Conservation (phyloP, 202 grass and related monocot species). For the Elaeis oleifera region DNA sequence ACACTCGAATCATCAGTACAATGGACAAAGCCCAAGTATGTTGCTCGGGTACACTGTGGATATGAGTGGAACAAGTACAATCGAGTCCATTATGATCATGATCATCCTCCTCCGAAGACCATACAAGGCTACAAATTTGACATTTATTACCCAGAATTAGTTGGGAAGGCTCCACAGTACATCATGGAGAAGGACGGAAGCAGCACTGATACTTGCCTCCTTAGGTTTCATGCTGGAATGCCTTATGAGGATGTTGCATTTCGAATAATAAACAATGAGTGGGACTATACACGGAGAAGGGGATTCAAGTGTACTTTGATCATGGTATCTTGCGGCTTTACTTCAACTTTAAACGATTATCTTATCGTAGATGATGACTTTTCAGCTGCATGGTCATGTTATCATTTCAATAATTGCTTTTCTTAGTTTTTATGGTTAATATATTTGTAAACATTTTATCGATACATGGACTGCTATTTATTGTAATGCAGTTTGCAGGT, state of each 20-base stretch:
- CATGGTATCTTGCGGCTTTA: slow-evolving; percentile 28
- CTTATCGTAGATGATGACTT: slow-evolving; percentile 23
- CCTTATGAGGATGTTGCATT: slow-evolving; percentile 43
- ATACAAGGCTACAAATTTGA: slow-evolving; percentile 36
- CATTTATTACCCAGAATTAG: slow-evolving; percentile 30
- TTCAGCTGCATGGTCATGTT: too few species aligned
- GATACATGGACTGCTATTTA: too few species aligned
- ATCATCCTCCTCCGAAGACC: slow-evolving; percentile 25
- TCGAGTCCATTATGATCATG: slow-evolving; percentile 27
- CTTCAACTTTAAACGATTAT: slow-evolving; percentile 31
- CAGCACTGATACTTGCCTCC: slow-evolving; percentile 23
- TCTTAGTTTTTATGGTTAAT: too few species aligned
- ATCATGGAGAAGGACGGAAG: slow-evolving; percentile 1
- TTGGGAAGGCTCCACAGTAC: not conserved
- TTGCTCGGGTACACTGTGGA: slow-evolving; percentile 20
- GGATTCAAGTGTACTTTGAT: slow-evolving; percentile 36
- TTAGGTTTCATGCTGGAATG: slow-evolving; percentile 27
- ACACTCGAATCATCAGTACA: too few species aligned
- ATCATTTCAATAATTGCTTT: too few species aligned
- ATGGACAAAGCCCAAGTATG: slow-evolving; percentile 31
- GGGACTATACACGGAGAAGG: slow-evolving; percentile 28
- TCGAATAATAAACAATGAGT: slow-evolving; percentile 36
- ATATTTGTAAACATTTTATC: too few species aligned
- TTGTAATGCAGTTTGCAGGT: too few species aligned
- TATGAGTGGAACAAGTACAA: slow-evolving; percentile 49